Evolutionary conservation across 257 asterid species (phyloP).

Genomic region (Verbena officinalis): DNA sequence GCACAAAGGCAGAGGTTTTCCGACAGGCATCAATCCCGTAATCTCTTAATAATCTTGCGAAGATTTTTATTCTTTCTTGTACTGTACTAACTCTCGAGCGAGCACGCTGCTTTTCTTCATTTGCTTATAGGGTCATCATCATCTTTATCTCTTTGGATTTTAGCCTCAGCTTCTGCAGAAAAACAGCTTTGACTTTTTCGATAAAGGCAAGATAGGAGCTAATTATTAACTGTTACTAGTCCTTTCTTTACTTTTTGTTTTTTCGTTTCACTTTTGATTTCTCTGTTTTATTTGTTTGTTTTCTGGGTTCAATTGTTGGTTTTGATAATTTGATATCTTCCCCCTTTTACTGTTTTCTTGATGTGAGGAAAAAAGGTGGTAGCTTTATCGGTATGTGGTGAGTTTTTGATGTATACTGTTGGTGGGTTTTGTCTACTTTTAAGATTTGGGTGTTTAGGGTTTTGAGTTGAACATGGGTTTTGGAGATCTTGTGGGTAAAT

Average conservation of each 20-base stretch:
- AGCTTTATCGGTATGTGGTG: constrained; percentile 51
- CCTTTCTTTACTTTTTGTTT: constrained; percentile 13
- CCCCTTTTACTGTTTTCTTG: constrained; percentile 34
- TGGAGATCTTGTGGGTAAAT: constrained; percentile 28
- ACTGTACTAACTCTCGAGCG: constrained; percentile 37
- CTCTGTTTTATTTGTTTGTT: constrained; percentile 18
- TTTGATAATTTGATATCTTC: constrained; percentile 31
- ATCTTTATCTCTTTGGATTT: constrained; percentile 40
- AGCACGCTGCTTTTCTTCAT: constrained; percentile 41
- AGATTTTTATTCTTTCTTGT: constrained; percentile 40
- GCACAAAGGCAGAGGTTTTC: constrained; percentile 32
- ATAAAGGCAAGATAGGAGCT: constrained; percentile 35
- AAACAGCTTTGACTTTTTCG: constrained; percentile 43
- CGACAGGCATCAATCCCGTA: constrained; percentile 55
- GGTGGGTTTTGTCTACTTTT: constrained; percentile 37
- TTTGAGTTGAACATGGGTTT: constrained; percentile 33
- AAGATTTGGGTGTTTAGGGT: constrained; percentile 36
- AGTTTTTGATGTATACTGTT: constrained; percentile 29
- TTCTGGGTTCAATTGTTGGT: constrained; percentile 29
- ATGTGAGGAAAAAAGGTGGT: constrained; percentile 43
- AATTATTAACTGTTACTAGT: constrained; percentile 17
- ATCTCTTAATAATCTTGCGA: constrained; percentile 7
- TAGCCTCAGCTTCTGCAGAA: constrained; percentile 40
- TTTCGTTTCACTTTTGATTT: constrained; percentile 15
- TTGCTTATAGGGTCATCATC: constrained; percentile 29